phyloP scores from a whole-genome alignment of 768 basidiomycete species.

The Termitomyces sp. region DNA sequence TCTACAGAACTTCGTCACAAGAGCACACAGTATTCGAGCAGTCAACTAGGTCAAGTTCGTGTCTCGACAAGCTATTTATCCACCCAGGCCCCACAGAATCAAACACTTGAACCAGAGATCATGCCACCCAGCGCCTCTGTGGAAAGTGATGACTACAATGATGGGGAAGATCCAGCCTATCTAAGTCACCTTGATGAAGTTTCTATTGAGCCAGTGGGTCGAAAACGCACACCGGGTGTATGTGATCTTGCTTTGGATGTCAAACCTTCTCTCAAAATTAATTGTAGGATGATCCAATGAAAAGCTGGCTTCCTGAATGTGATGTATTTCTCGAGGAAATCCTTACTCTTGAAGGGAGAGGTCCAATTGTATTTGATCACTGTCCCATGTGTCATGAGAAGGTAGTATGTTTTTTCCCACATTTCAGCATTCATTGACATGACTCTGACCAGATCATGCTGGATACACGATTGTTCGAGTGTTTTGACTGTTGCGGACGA shows the following conservation, averaged over 20 bases:
- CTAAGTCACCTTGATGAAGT: conserved; percentile 1
- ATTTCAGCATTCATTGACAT: background rate
- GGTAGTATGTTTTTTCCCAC: background rate
- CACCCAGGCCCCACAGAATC: background rate
- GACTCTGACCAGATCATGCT: background rate
- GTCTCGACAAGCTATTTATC: conserved; percentile 3
- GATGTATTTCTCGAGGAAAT: conserved; percentile 11
- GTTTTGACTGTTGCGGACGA: conserved; percentile 2
- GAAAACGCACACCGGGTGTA: background rate
- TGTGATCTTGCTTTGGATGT: background rate
- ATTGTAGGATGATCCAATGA: conserved; percentile 9
- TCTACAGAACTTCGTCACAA: background rate
- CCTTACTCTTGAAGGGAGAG: background rate
- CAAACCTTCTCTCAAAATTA: background rate
- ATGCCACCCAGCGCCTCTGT: background rate
- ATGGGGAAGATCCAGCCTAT: conserved; percentile 1
- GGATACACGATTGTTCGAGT: background rate
- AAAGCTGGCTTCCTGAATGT: conserved; percentile 1
- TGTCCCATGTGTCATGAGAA: background rate
- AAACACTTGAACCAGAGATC: background rate
- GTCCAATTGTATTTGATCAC: background rate
- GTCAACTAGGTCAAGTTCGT: background rate
- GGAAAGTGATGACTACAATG: background rate
- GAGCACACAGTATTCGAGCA: background rate
- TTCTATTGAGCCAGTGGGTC: background rate